Base-by-base conservation (phyloP, 306 rosid genomes). In the Glycine latifolia region DNA sequence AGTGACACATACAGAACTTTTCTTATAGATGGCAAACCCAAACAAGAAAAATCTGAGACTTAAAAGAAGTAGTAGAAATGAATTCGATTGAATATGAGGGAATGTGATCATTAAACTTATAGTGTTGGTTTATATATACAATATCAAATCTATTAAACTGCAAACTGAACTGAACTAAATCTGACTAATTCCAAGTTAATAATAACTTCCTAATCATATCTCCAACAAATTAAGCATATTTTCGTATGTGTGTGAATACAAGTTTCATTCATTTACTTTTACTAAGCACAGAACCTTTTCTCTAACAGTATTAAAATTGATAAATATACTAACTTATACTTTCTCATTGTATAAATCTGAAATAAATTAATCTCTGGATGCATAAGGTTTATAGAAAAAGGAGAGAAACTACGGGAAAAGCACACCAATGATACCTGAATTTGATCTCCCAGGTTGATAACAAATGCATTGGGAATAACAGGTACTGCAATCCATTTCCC, bases 381-480 rank as follows among this genome's bases (percentile, higher is more conserved):
- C 43, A 61, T 1, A 8, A 17, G 65, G 17, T 17, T 39, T 39
- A 0, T 14, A 0, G 0, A 58, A 60, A 31, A 31, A 11, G 7
- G 8, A 31, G 44, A 60, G 61, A 73, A 10, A 54, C 3, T 55
- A 0, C 39, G 60, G 31, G 4, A 75, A 75, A 35, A 35, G 5
- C 7, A 43, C 9, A 11, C 0, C 6, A 56, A 0, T 56, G 2
- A 6, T 70, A 90, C 91, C 90, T 88, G 88, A 31, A 90, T 74
- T 83, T 88, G 94, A 79, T 89, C 94, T 13, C 88, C 91, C 3
- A 89, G 1, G 61, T 91, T 89, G 81, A 89, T 71, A 0, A 91
- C 86, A 76, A 86, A 79, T 7, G 92, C 88, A 67, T 56, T 78
- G 49, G 89, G 81, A 71, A 82, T 47, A 49, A 85, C 84, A 56